These are phyloP conservation scores for Hypoxylon rickii DNA, from an alignment of 495 filamentous ascomycete species.

Conservation along the genomic window DNA sequence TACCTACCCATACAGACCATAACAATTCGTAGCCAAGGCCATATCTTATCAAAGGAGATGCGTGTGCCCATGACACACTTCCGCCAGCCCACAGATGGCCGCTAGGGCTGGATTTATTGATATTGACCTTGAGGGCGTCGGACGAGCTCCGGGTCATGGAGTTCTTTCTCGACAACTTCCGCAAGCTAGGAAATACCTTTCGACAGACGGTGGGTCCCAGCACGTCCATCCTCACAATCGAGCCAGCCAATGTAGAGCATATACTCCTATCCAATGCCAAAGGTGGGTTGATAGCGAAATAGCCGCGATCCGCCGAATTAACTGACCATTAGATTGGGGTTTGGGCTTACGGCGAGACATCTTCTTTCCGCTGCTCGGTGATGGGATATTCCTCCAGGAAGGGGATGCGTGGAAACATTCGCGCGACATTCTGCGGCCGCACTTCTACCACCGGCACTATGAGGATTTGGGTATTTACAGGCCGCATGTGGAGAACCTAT, in stretches of 20 bases:
- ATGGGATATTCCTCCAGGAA: constrained; percentile 73
- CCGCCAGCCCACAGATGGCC: constrained; percentile 22
- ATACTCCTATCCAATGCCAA: constrained; percentile 18
- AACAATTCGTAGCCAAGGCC: constrained; percentile 1
- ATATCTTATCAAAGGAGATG: background rate
- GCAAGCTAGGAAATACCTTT: constrained; percentile 22
- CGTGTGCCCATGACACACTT: constrained; percentile 3
- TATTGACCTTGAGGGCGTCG: constrained; percentile 15
- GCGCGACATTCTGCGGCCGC: constrained; percentile 64
- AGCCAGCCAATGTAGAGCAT: constrained; percentile 21
- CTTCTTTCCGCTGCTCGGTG: constrained; percentile 63
- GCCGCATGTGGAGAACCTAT: constrained; percentile 59
- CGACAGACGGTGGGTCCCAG: constrained; percentile 18
- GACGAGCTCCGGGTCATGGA: constrained; percentile 22
- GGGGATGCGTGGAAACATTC: constrained; percentile 69
- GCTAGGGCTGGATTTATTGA: constrained; percentile 20
- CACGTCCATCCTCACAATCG: constrained; percentile 24
- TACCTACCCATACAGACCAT: background rate
- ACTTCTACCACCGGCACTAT: constrained; percentile 64
- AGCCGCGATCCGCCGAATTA: background rate
- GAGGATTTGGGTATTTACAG: constrained; percentile 64
- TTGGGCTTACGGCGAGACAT: constrained; percentile 28
- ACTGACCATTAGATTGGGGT: constrained; percentile 22
- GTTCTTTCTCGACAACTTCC: constrained; percentile 31
- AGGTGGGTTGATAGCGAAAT: constrained; percentile 5